Evolutionary conservation across 257 asterid species (phyloP), one percentile per base, ranked within the genome.

Genomic region (Cordia subcordata): DNA sequence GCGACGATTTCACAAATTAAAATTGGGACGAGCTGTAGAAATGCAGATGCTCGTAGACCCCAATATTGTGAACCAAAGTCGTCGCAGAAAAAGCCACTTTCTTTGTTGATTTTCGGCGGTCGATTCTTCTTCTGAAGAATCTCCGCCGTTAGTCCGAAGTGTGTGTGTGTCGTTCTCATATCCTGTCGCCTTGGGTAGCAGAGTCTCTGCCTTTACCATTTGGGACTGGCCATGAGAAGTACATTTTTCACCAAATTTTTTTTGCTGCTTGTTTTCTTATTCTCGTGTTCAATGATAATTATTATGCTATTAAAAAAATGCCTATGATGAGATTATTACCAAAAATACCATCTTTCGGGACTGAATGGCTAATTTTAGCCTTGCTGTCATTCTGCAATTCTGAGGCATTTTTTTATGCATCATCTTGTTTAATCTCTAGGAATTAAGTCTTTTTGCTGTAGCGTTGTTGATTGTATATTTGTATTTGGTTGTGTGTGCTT

Each of bases 261-360:
- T 53, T 47, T 22, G 20, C 33, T 1, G 9, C 6, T 45, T 51
- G 10, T 5, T 17, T 18, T 0, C 40, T n/a, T 8, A 38, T 0
- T 10, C 6, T n/a, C 42, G 16, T n/a, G 12, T 3, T 10, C 8
- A 8, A 1, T 42, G 4, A 3, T 42, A 3, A 11, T 42, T 27
- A 27, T 27, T 27, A 27, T 27, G 6, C 6, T 27, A 6, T 27
- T 27, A 27, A 27, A 11, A 42, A 42, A 42, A 42, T 49, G 88
- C 80, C 88, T 49, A 40, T 77, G 90, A 82, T 35, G 94, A 82
- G 58, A 85, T 70, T 14, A 0, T 50, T 0, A 39, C 13, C 55
- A 37, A 63, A 8, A 39, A 78, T 75, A 85, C 94, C 86, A 82
- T 85, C 91, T 82, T 85, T 85, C 91, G 91, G 94, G 94, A 75